Conservation (phyloP, 129 eudicot species). For the Lactuca sativa region DNA sequence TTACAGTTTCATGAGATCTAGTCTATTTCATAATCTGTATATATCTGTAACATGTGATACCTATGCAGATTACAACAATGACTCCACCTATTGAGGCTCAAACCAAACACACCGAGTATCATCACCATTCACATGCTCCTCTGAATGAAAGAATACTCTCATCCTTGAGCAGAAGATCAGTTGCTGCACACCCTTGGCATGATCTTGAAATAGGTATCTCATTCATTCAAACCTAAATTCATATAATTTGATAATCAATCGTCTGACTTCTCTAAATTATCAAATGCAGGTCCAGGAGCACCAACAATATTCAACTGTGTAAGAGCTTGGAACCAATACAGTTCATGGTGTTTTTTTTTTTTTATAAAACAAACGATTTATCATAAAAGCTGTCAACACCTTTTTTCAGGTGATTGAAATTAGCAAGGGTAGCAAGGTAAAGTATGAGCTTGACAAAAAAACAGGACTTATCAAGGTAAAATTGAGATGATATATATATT, state of each 20-base stretch:
- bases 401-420: slow-evolving; percentile 87
- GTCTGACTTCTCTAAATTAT: slow-evolving; percentile 12
- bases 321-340: slow-evolving; percentile 37
- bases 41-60: slow-evolving; percentile 17
- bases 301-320: slow-evolving; percentile 83
- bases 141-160: slow-evolving; percentile 91
- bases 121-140: slow-evolving; percentile 46
- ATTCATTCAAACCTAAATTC: slow-evolving; percentile 1
- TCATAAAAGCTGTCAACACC: slow-evolving; percentile 1
- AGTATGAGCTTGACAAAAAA: slow-evolving; percentile 93
- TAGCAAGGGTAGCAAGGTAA: slow-evolving; percentile 92
- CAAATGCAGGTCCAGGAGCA: slow-evolving; percentile 87
- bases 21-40: slow-evolving; percentile 3
- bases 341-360: not conserved
- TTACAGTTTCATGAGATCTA: slow-evolving; percentile 10
- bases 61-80: slow-evolving; percentile 47
- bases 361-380: not conserved
- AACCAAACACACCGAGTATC: slow-evolving; percentile 35
- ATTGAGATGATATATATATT: slow-evolving; percentile 7
- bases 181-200: slow-evolving; percentile 99
- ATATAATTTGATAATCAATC: slow-evolving; percentile 3
- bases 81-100: slow-evolving; percentile 65
- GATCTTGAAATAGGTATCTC: slow-evolving; percentile 90
- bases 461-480: slow-evolving; percentile 95
- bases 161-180: slow-evolving; percentile 81